phyloP scores from a whole-genome alignment of 2,329 filamentous ascomycete species.

The Aspergillus piperis region DNA sequence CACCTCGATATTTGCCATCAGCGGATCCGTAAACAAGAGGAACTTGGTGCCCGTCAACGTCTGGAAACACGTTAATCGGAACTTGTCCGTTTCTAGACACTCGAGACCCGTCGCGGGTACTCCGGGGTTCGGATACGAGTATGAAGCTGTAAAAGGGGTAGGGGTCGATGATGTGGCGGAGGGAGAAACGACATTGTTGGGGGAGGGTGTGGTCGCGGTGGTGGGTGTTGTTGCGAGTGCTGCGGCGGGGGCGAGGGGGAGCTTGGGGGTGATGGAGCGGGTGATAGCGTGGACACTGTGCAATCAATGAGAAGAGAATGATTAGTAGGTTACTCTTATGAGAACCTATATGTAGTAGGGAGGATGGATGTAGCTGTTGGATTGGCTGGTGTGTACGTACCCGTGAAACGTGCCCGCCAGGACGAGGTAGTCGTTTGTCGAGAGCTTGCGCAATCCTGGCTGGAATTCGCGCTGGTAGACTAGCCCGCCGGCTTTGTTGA shows the following conservation, averaged over 20 bases:
- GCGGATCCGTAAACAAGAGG: slow-evolving; percentile 86
- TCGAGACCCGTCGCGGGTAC: slow-evolving; percentile 68
- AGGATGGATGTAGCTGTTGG: not conserved
- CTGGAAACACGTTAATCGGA: slow-evolving; percentile 93
- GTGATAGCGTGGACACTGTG: slow-evolving; percentile 66
- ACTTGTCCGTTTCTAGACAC: slow-evolving; percentile 89
- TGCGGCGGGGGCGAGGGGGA: slow-evolving; percentile 36
- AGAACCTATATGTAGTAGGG: not conserved
- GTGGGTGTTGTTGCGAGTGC: slow-evolving; percentile 28
- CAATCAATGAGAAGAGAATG: not conserved
- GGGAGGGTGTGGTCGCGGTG: slow-evolving; percentile 7
- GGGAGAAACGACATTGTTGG: slow-evolving; percentile 18
- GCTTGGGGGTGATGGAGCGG: slow-evolving; percentile 52
- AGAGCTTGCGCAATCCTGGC: slow-evolving; percentile 81
- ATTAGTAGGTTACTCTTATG: not conserved
- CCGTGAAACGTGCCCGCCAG: slow-evolving; percentile 97
- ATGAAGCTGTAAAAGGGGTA: slow-evolving; percentile 26
- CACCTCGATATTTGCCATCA: slow-evolving; percentile 80
- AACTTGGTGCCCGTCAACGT: slow-evolving; percentile 96
- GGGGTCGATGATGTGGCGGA: slow-evolving; percentile 36
- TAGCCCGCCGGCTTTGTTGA: slow-evolving; percentile 96
- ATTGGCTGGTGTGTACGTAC: slow-evolving; percentile 48
- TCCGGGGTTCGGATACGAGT: slow-evolving; percentile 35
- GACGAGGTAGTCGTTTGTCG: slow-evolving; percentile 94
- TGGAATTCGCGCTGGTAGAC: slow-evolving; percentile 96